Base-by-base conservation (phyloP, 139 green algal species). In the Ettlia oleoabundans region DNA sequence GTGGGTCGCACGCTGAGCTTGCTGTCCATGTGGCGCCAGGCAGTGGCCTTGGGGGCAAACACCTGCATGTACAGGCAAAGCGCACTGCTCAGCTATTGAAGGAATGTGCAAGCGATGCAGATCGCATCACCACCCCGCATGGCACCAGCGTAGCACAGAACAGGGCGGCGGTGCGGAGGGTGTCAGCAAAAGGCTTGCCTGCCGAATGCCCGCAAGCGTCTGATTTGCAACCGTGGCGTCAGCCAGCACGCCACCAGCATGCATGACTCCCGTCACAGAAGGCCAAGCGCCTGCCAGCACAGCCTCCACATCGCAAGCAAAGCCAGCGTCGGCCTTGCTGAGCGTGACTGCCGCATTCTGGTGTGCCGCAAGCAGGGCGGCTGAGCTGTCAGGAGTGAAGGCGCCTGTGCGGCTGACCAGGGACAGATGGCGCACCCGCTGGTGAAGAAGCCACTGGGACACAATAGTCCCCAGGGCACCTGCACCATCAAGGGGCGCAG, bases 191-290 rank as follows among this genome's bases (percentile, higher is more conserved):
- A n/a, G n/a, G n/a, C n/a, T n/a, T n/a, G n/a, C n/a, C 0, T 38
- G 7, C 3, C 89, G 82, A 6, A 93, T 52, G 19, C 75, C 72
- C 2, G 33, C 37, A 3, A 86, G 53, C 9, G 43, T 91, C 83
- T 96, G 92, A 30, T 91, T 89, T 0, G 30, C 19, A 0, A 97
- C 51, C 1, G 90, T 91, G 40, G 89, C 92, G 83, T 98, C 94
- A 22, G 88, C 83, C 61, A 97, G 85, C 37, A 95, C 90, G 21
- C 94, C 94, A 33, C 91, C 91, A 8, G 92, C 90, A 79, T 94
- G 93, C 19, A 97, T 64, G 35, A 96, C 53, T 37, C 42, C 84
- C 0, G 52, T 52, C 33, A 51, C 75, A 80, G 52, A 35, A 53
- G 63, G 64, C 33, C 40, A 41, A 52, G 43, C 64, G 32, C 2